Evolutionary conservation across 2,329 filamentous ascomycete genomes (phyloP).

Genomic region (Leptosphaerulina australis): DNA sequence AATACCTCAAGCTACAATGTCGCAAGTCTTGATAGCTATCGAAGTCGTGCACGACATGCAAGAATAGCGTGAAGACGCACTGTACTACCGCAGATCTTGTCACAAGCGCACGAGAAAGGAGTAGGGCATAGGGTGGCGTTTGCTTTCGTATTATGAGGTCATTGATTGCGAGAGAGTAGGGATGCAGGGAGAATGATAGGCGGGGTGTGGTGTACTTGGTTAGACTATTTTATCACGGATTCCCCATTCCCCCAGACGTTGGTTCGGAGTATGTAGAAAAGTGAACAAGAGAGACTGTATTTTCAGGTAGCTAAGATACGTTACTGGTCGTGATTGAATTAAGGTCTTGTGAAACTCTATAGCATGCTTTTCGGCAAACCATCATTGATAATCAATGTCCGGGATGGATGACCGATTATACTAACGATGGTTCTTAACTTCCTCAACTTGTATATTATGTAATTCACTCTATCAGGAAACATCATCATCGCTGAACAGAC

Average conservation of each 20-base stretch:
- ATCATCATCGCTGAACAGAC: too few species aligned
- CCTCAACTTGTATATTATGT: too few species aligned
- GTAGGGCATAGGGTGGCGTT: slow-evolving; percentile 15
- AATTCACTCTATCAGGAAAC: too few species aligned
- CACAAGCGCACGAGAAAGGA: slow-evolving; percentile 2
- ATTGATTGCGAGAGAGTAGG: slow-evolving; percentile 1
- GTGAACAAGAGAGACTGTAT: too few species aligned
- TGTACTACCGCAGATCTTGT: neutral
- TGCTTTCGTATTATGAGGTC: slow-evolving; percentile 2
- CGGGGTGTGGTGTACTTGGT: slow-evolving; percentile 17
- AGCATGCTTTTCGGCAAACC: too few species aligned
- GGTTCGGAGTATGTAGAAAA: slow-evolving; percentile 15
- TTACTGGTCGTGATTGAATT: too few species aligned
- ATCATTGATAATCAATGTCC: too few species aligned
- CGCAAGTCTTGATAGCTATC: neutral
- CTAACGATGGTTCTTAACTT: too few species aligned
- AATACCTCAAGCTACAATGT: neutral
- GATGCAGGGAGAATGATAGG: neutral
- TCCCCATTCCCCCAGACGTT: slow-evolving; percentile 19
- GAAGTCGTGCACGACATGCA: neutral
- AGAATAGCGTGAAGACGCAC: neutral
- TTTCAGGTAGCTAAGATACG: too few species aligned
- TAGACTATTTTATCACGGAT: slow-evolving; percentile 31
- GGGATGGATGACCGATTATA: too few species aligned
- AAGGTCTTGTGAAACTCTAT: too few species aligned